A percentile compares a stretch with the other conserved stretches of the same genome.
These are phyloP conservation scores for Auxenochlorella pyrenoidosa DNA, from an alignment of 139 green algal species.

Conservation along the genomic window DNA sequence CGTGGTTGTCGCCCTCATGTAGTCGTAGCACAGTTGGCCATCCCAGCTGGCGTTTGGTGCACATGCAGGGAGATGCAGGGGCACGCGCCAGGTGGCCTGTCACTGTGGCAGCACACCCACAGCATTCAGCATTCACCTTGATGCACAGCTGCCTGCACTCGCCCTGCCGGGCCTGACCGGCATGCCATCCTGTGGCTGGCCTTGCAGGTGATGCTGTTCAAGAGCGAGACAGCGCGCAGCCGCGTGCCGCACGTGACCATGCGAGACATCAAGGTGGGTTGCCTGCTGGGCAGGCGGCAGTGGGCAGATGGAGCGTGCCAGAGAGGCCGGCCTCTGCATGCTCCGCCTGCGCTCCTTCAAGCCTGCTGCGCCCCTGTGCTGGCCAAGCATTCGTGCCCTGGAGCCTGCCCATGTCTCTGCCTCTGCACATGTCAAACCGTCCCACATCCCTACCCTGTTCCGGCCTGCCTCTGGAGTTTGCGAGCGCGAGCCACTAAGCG, in stretches of 20 bases:
- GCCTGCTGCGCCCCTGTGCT: background rate
- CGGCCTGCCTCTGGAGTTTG: too few species aligned
- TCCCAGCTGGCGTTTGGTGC: background rate
- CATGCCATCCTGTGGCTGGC: too few species aligned
- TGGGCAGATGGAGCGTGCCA: background rate
- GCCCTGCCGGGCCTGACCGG: background rate
- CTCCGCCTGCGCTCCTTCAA: background rate
- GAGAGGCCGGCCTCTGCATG: background rate
- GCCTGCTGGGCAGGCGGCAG: too few species aligned
- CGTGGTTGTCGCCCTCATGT: too few species aligned
- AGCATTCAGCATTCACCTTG: too few species aligned
- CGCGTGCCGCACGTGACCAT: slow-evolving; percentile 37
- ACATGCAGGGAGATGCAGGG: background rate
- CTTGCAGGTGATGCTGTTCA: slow-evolving; percentile 56
- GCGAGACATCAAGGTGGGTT: slow-evolving; percentile 53
- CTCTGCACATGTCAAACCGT: background rate
- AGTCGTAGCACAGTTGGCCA: background rate
- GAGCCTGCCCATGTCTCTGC: too few species aligned
- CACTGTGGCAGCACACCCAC: background rate
- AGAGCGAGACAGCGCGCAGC: slow-evolving; percentile 21
- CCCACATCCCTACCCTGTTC: background rate
- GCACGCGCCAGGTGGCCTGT: background rate
- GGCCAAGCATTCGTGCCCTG: background rate
- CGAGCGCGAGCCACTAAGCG: too few species aligned
- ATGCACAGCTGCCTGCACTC: too few species aligned